Evolutionary conservation across 352 stramenopile genomes (phyloP), one percentile per base, ranked within the genome.

Genomic region (Pythium myriotylum): DNA sequence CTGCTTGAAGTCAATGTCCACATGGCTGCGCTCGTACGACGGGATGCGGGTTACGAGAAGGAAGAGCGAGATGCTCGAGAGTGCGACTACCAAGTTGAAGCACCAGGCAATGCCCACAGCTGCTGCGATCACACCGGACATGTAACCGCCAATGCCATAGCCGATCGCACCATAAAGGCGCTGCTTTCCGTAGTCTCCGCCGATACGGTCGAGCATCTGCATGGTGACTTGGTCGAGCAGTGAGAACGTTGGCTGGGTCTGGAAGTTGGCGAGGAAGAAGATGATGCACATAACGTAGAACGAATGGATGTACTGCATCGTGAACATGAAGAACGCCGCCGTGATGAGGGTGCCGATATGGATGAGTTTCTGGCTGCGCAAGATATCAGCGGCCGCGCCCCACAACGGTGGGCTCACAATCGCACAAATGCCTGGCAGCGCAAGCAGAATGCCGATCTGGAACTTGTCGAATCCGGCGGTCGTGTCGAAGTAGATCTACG

Each of bases 151-250:
- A 19, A 80, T 74, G 24, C 83, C 83, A 58, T 84, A 92, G 23
- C 83, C 83, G 23, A 90, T 66, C 1, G 83, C 83, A 17, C 83
- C 83, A 48, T 86, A 92, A 3, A 92, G 71, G 9, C 83, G 73
- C 51, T 92, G 83, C 60, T 92, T 92, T 60, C 83, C 83, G 47
- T 92, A 92, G 57, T 90, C 81, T 10, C 78, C 83, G 16, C 81
- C 81, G 16, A 89, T 62, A 49, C 72, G 64, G 22, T 80, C 64
- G 24, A 90, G 65, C 72, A 90, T 76, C 17, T 78, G 66, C 76
- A 92, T 86, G 12, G 77, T 65, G 1, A 77, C 73, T 71, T 90
- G 80, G 47, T 92, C 83, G 22, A 91, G 70, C 43, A 92, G 59
- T 53, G 83, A 87, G 59, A 67, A 81, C 66, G 81, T 78, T 0